Base-by-base conservation (phyloP, 164 flowering plant species). In the Liquidambar formosana region DNA sequence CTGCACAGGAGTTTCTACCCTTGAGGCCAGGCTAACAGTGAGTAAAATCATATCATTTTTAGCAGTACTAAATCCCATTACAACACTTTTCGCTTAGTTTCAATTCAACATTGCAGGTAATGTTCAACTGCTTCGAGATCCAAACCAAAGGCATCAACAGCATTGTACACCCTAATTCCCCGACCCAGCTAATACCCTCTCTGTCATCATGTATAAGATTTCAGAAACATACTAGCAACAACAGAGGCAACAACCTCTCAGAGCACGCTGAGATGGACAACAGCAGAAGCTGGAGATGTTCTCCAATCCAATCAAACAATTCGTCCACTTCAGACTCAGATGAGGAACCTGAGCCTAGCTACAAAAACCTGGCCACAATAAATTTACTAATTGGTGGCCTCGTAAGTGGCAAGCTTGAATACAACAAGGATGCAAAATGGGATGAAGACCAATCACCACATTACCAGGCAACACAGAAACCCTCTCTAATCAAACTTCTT, bases 311-410 rank as follows among this genome's bases (percentile, higher is more conserved):
- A 10, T 60, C 74, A 25, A 62, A 58, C 38, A 43, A 47, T 53
- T 71, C 64, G 0, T 41, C 69, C 51, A 14, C 58, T 11, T 22
- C 77, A 65, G 66, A 27, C 1, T 71, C 69, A 12, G 75, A 67
- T 38, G 72, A 76, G 68, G 78, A 71, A 23, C 38, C 61, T 49
- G 75, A 65, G 19, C 66, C 60, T 15, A 49, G 52, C 26, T 76
- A 76, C 64, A 61, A 62, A 49, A 76, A 54, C 49, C 27, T 76
- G 41, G 57, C 70, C 12, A 63, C 38, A 64, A 61, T 61, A 52
- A 72, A 72, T 64, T 43, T 67, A n/a, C 70, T 60, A 21, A 64
- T 21, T n/a, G 54, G 56, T 5, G 73, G 26, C 52, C 45, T 64
- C 4, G 52, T 26, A 2, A 28, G 12, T 54, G 47, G 49, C 51